Conservation (phyloP, 108 stramenopile genomes). For the Ochromonas danica region DNA sequence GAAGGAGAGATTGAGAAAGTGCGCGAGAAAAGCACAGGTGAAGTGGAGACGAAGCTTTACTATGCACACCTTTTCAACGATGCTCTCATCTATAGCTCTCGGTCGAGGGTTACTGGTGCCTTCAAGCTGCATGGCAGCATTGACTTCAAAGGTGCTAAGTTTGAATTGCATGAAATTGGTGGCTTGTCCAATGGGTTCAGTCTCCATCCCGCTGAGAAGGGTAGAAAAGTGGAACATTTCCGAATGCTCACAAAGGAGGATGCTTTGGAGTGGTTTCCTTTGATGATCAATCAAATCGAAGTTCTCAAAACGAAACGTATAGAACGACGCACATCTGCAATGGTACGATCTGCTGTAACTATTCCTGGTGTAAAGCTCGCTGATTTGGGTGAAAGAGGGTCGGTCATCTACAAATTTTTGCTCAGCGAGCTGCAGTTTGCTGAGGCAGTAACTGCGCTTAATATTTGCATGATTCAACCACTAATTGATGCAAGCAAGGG, state of each 20-base stretch:
- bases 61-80: slow-evolving; percentile 31
- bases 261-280: neutral
- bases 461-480: slow-evolving; percentile 5
- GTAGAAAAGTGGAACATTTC: slow-evolving; percentile 2
- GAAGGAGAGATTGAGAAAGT: slow-evolving; percentile 23
- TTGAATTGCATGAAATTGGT: neutral
- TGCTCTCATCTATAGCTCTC: slow-evolving; percentile 8
- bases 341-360: neutral
- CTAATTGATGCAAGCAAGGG: slow-evolving; percentile 25
- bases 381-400: neutral
- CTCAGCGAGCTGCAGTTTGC: slow-evolving; percentile 3
- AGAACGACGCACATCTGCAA: neutral
- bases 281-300: neutral
- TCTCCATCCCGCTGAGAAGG: neutral
- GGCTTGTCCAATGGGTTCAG: neutral
- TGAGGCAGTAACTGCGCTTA: slow-evolving; percentile 2
- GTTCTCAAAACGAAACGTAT: neutral
- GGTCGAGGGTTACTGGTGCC: neutral
- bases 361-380: neutral
- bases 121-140: neutral
- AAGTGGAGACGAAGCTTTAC: neutral
- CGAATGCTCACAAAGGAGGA: neutral
- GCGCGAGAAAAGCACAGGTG: neutral
- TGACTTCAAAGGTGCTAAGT: neutral
- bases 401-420: slow-evolving; percentile 1